Evolutionary conservation across 805 yeast species (phyloP).

Genomic region (Metschnikowia koreensis): DNA sequence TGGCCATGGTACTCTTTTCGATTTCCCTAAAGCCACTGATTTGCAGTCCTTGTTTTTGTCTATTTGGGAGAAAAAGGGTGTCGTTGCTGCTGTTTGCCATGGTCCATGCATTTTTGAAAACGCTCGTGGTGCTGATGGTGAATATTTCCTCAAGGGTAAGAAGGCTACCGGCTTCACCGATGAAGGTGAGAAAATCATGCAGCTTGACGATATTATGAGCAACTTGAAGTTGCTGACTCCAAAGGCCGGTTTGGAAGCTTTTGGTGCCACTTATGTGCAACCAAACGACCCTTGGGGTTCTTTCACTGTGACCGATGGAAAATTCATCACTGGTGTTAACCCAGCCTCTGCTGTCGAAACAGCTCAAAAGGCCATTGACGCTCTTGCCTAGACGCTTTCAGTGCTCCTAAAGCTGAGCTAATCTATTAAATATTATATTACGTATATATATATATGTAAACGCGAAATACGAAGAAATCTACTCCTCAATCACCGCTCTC

Average conservation of each 20-base stretch:
- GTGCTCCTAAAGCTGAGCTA: not conserved
- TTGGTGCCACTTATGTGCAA: constrained; percentile 43
- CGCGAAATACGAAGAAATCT: not conserved
- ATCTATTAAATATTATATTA: not conserved
- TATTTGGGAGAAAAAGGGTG: constrained; percentile 51
- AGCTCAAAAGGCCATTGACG: constrained; percentile 41
- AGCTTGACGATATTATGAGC: constrained; percentile 21
- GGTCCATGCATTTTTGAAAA: constrained; percentile 61
- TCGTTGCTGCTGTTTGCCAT: constrained; percentile 65
- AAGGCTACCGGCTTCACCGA: constrained; percentile 61
- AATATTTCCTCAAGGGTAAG: constrained; percentile 49
- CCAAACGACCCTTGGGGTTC: constrained; percentile 55
- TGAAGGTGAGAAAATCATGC: constrained; percentile 45
- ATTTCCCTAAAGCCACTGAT: constrained; percentile 51
- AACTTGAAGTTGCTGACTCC: constrained; percentile 33
- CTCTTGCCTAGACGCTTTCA: not conserved
- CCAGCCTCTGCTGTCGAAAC: constrained; percentile 55
- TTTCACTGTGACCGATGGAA: constrained; percentile 53
- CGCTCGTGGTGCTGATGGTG: constrained; percentile 39
- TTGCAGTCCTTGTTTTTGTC: constrained; percentile 46
- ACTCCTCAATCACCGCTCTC: constrained; percentile 38
- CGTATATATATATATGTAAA: not conserved
- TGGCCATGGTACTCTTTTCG: constrained; percentile 63
- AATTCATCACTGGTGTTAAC: constrained; percentile 63
- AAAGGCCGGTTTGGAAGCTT: constrained; percentile 31